Evolutionary conservation across 2,329 filamentous ascomycete species (phyloP).

Genomic region (Hymenoscyphus repandus): DNA sequence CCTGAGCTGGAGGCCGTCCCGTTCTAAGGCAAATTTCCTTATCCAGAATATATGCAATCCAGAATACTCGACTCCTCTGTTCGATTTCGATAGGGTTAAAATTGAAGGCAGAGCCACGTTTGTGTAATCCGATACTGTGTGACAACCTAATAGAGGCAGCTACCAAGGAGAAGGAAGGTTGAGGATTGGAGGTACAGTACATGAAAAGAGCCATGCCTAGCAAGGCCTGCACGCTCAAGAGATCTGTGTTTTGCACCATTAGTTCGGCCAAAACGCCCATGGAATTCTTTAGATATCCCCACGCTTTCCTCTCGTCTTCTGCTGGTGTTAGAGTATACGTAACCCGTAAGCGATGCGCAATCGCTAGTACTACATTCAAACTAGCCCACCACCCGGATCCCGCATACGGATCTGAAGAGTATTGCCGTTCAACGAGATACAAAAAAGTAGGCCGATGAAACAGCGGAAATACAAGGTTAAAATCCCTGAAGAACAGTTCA

Average conservation of each 20-base stretch:
- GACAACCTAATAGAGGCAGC: conserved; percentile 85
- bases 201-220: conserved; percentile 92
- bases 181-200: conserved; percentile 93
- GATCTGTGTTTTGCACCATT: conserved; percentile 91
- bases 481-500: conserved; percentile 95
- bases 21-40: conserved; percentile 70
- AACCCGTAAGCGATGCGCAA: conserved; percentile 83
- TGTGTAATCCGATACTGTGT: conserved; percentile 93
- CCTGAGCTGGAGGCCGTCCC: conserved; percentile 66
- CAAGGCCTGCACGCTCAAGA: conserved; percentile 89
- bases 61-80: conserved; percentile 75
- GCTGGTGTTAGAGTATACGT: conserved; percentile 91
- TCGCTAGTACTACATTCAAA: conserved; percentile 89
- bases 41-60: conserved; percentile 70
- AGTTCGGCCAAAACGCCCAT: conserved; percentile 90
- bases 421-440: conserved; percentile 92
- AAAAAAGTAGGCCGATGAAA: conserved; percentile 98
- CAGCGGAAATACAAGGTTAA: conserved; percentile 97
- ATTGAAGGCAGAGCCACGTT: conserved; percentile 86
- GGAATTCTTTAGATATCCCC: conserved; percentile 94
- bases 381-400: conserved; percentile 98
- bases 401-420: conserved; percentile 86
- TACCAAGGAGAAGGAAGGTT: conserved; percentile 86
- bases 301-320: conserved; percentile 90
- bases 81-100: conserved; percentile 91